phyloP scores from a whole-genome alignment of 1,284 basidiomycete species.

The Stygiomarasmius scandens region DNA sequence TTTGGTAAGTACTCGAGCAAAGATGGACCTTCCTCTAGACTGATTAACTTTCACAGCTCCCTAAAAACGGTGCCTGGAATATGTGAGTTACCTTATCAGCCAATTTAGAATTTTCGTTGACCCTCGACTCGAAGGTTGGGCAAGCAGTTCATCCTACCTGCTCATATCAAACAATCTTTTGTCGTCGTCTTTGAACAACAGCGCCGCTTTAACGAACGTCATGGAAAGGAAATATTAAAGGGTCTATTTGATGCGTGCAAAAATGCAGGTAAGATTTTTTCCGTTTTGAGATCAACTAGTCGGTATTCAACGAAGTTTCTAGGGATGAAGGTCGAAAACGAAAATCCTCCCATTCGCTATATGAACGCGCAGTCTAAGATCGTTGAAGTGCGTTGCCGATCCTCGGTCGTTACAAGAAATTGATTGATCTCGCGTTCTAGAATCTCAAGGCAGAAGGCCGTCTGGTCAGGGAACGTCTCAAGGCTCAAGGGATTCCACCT shows the following conservation, averaged over 20 bases:
- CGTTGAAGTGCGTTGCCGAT: neutral
- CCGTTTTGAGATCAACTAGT: neutral
- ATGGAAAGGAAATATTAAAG: constrained; percentile 1
- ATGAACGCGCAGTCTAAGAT: constrained; percentile 57
- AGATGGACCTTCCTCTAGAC: neutral
- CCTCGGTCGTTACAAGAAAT: neutral
- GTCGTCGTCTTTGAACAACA: constrained; percentile 66
- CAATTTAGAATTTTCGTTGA: neutral
- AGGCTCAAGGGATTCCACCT: neutral
- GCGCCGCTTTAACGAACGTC: constrained; percentile 46
- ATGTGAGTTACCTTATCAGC: neutral
- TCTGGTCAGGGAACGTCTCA: neutral
- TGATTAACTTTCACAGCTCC: neutral
- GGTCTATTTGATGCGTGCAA: neutral
- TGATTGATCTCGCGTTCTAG: neutral
- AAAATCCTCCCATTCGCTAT: constrained; percentile 38
- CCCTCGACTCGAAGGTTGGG: constrained; percentile 49
- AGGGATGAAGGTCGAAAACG: constrained; percentile 5
- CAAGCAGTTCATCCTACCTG: constrained; percentile 61
- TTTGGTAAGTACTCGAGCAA: constrained; percentile 44
- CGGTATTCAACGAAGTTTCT: neutral
- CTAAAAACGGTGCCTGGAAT: constrained; percentile 47
- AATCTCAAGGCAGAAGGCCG: neutral
- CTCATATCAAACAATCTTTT: constrained; percentile 55
- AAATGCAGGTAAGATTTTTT: constrained; percentile 2